Evolutionary conservation across 179 eudicot species (phyloP).

Genomic region (Amaranthus tricolor): DNA sequence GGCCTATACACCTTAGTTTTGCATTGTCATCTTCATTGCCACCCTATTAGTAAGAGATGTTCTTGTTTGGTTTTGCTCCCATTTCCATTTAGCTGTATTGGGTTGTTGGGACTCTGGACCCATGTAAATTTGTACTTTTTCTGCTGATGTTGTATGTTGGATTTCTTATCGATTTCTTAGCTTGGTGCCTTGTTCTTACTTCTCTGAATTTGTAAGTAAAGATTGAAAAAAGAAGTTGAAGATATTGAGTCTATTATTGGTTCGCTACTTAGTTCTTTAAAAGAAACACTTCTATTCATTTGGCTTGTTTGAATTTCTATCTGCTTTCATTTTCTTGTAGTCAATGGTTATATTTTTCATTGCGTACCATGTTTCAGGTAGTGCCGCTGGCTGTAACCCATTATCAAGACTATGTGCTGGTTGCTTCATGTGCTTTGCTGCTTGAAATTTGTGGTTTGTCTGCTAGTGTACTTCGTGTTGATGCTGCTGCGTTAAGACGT

Average conservation of each 20-base stretch:
- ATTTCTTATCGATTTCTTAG: not conserved
- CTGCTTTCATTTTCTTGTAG: conserved; percentile 4
- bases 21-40: not conserved
- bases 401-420: conserved; percentile 76
- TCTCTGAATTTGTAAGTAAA: not conserved
- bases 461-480: conserved; percentile 69
- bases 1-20: not conserved
- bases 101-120: not conserved
- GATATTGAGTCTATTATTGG: not conserved
- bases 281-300: not conserved
- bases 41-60: not conserved
- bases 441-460: conserved; percentile 92
- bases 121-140: conserved; percentile 6
- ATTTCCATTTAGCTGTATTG: not conserved
- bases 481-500: conserved; percentile 77
- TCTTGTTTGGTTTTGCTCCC: not conserved
- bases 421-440: conserved; percentile 89
- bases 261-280: not conserved
- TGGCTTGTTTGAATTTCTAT: not conserved
- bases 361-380: conserved; percentile 46
- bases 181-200: not conserved
- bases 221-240: not conserved
- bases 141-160: not conserved
- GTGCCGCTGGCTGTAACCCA: conserved; percentile 84
- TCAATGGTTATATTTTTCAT: not conserved